These are phyloP conservation scores for Punica granatum DNA, from an alignment of 345 rosid species.

Conservation along the genomic window DNA sequence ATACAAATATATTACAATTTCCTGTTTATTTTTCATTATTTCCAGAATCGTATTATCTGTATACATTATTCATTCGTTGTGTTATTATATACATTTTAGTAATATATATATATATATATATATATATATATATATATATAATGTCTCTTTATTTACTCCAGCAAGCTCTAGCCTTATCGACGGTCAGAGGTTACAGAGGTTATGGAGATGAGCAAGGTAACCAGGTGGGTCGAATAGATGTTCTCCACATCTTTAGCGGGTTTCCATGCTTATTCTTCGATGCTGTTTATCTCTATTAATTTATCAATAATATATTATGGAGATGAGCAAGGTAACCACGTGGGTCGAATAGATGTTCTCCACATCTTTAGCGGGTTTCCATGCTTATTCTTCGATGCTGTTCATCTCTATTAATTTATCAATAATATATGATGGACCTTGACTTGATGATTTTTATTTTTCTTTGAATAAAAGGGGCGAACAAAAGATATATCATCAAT, in stretches of 20 bases:
- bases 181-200: conserved; percentile 42
- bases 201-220: conserved; percentile 64
- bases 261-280: background rate
- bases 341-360: conserved; percentile 4
- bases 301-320: too few relatives aligned
- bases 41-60: too few relatives aligned
- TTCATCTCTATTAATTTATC: background rate
- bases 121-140: too few relatives aligned
- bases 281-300: background rate
- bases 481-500: too few relatives aligned
- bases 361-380: background rate
- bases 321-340: conserved; percentile 61
- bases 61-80: too few relatives aligned
- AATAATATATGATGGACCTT: too few relatives aligned
- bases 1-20: too few relatives aligned
- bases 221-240: conserved; percentile 24
- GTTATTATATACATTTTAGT: too few relatives aligned
- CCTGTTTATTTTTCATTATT: too few relatives aligned
- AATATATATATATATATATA: too few relatives aligned
- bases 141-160: conserved; percentile 13
- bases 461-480: too few relatives aligned
- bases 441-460: too few relatives aligned
- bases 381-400: background rate
- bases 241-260: background rate
- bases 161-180: conserved; percentile 54